Percentiles rank a stretch among this genome's conserved stretches.
Conservation (phyloP, 345 rosid genomes). For the Erucastrum elatum region DNA sequence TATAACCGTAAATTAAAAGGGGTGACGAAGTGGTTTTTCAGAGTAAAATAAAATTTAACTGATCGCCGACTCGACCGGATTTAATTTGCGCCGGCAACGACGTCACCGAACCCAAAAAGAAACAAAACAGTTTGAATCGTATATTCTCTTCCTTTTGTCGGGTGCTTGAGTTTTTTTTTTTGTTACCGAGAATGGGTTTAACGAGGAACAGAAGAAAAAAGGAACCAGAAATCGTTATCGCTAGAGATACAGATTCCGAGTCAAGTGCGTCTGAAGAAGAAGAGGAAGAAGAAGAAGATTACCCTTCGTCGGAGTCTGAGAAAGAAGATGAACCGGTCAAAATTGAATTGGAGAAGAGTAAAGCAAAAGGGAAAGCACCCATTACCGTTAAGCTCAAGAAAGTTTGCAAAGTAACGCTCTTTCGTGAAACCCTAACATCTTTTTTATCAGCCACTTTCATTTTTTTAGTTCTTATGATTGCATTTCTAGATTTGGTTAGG, state of each 20-base stretch:
- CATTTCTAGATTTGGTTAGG: background rate
- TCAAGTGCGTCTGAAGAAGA: constrained; percentile 53
- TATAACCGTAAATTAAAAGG: background rate
- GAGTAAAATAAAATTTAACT: constrained; percentile 7
- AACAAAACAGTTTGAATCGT: constrained; percentile 27
- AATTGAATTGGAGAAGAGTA: constrained; percentile 38
- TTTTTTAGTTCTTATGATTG: background rate
- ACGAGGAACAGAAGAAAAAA: constrained; percentile 46
- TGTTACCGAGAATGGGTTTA: constrained; percentile 49
- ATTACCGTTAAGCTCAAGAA: constrained; percentile 86
- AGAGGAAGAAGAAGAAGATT: constrained; percentile 49
- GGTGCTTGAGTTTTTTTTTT: background rate
- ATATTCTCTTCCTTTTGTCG: constrained; percentile 18
- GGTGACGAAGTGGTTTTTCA: background rate
- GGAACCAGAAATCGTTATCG: constrained; percentile 65
- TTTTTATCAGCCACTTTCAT: background rate
- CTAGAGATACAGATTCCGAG: constrained; percentile 77
- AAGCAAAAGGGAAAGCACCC: constrained; percentile 68
- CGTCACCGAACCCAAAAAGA: constrained; percentile 25
- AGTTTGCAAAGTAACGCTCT: constrained; percentile 78
- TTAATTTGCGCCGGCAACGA: background rate
- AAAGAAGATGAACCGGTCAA: constrained; percentile 38
- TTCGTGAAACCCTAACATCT: constrained; percentile 11
- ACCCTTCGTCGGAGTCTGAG: constrained; percentile 40
- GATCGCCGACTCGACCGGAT: constrained; percentile 4